Conservation (phyloP, 352 stramenopile genomes). For the Peronospora destructor region DNA sequence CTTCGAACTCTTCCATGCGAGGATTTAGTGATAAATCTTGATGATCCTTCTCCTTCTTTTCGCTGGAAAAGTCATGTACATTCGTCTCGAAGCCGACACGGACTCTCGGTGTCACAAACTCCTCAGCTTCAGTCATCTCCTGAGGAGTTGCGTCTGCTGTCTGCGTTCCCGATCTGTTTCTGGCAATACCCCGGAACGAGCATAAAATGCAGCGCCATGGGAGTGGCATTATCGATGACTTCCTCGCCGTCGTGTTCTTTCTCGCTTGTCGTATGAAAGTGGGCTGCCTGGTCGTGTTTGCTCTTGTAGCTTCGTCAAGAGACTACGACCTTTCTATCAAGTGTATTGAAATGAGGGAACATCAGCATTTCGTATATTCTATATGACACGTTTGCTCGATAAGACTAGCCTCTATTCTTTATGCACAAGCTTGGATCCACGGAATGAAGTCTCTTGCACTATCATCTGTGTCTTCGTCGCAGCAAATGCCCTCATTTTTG, state of each 20-base stretch:
- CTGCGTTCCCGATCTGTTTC: constrained; percentile 1
- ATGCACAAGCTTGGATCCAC: constrained; percentile 5
- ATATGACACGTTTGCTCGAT: constrained; percentile 5
- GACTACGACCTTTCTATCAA: constrained; percentile 6
- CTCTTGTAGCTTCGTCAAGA: not conserved
- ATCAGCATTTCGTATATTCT: constrained; percentile 2
- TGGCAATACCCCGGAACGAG: constrained; percentile 2
- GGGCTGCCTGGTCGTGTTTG: not conserved
- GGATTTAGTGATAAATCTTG: not conserved
- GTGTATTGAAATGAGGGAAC: not conserved
- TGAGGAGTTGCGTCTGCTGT: not conserved
- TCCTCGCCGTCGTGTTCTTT: constrained; percentile 3
- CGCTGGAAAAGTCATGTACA: not conserved
- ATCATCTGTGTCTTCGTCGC: constrained; percentile 4
- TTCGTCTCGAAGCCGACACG: not conserved
- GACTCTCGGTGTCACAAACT: not conserved
- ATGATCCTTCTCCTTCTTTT: not conserved
- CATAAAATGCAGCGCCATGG: constrained; percentile 7
- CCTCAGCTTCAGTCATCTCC: not conserved
- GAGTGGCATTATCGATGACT: not conserved
- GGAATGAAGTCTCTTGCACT: constrained; percentile 7
- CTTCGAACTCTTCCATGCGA: constrained; percentile 4
- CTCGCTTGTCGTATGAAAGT: not conserved
- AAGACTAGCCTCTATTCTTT: not conserved
- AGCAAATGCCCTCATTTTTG: constrained; percentile 7